Evolutionary conservation across 495 filamentous ascomycete species (phyloP).

Genomic region (Halenospora varia): DNA sequence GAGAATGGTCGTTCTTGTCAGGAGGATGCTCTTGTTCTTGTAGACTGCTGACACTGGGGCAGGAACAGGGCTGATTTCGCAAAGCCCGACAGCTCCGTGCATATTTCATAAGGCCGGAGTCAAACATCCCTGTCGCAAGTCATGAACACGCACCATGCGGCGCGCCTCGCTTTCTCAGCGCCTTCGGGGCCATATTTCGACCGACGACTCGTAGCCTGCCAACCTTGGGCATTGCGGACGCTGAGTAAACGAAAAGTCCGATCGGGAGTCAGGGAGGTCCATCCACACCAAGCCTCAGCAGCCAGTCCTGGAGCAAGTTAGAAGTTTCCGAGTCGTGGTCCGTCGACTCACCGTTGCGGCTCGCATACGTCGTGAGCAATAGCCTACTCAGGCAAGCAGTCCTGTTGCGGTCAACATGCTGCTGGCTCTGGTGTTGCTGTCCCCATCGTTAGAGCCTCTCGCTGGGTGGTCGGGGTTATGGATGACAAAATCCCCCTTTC

Average conservation of each 20-base stretch:
- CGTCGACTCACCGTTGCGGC: no score
- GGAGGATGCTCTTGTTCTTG: neutral
- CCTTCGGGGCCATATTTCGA: neutral
- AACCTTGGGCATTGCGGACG: neutral
- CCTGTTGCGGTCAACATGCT: no score
- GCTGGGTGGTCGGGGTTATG: neutral
- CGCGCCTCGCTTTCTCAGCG: neutral
- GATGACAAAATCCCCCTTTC: neutral
- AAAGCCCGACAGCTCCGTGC: neutral
- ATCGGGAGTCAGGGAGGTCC: no score
- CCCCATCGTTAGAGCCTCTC: no score
- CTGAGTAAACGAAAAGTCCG: neutral
- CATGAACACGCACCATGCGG: neutral
- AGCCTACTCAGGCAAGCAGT: neutral
- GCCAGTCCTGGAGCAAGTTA: no score
- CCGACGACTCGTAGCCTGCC: neutral
- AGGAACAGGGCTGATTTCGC: neutral
- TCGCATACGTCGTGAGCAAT: no score
- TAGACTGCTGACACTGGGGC: neutral
- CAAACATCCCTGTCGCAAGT: neutral
- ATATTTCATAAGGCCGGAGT: neutral
- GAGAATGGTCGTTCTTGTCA: neutral
- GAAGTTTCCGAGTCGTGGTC: no score
- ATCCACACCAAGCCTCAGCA: no score
- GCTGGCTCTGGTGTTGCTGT: no score